Evolutionary conservation across 768 basidiomycete genomes (phyloP).

Genomic region (Panaeolus cyanescens): DNA sequence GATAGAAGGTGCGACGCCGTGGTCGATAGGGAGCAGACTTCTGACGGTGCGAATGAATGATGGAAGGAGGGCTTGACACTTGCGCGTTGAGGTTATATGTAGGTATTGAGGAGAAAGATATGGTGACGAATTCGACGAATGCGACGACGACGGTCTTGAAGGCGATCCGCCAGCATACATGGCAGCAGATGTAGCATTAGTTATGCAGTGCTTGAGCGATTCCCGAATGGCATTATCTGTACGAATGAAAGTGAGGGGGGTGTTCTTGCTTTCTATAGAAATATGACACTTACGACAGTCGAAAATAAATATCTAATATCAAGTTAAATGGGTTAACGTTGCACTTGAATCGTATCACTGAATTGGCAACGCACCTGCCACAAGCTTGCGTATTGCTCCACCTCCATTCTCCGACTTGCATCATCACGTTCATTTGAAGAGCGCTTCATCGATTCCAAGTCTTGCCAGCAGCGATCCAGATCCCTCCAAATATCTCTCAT

Average conservation of each 20-base stretch:
- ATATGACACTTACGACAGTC: conserved; percentile 72
- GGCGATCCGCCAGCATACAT: conserved; percentile 48
- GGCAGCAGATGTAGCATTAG: conserved; percentile 23
- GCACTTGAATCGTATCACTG: conserved; percentile 5
- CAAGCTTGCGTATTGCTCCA: conserved; percentile 71
- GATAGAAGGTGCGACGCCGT: conserved; percentile 42
- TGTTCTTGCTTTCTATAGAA: conserved; percentile 8
- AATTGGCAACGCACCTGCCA: conserved; percentile 73
- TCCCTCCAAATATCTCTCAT: conserved; percentile 85
- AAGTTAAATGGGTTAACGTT: conserved; percentile 16
- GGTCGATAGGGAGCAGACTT: conserved; percentile 41
- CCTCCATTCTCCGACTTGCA: conserved; percentile 32
- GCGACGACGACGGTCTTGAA: conserved; percentile 44
- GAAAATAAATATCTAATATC: conserved; percentile 78
- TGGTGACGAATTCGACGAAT: conserved; percentile 42
- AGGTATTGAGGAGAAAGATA: conserved; percentile 49
- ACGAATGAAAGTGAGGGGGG: conserved; percentile 12
- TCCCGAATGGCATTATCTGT: conserved; percentile 86
- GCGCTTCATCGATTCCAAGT: conserved; percentile 68
- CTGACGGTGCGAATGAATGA: conserved; percentile 52
- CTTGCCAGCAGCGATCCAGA: conserved; percentile 82
- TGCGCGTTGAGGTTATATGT: conserved; percentile 47
- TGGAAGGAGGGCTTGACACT: conserved; percentile 54
- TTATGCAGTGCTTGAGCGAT: conserved; percentile 61
- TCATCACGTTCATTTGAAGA: conserved; percentile 31